These are phyloP conservation scores for Heterococcus sp. DNA, from an alignment of 108 stramenopile genomes.

Conservation along the genomic window DNA sequence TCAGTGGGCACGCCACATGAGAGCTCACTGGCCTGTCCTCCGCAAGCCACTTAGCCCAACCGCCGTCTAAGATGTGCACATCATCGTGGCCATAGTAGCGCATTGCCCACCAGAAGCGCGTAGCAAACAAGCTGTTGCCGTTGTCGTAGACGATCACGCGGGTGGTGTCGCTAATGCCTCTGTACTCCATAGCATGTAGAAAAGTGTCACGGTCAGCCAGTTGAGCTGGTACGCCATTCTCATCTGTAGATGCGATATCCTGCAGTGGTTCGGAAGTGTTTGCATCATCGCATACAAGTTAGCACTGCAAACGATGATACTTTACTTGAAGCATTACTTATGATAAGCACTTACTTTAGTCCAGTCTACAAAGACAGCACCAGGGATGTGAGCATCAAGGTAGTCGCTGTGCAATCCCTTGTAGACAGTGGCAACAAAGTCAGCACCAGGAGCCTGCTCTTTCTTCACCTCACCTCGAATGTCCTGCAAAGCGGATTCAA, in stretches of 20 bases:
- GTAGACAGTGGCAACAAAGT: slow-evolving; percentile 30
- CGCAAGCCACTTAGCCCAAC: slow-evolving; percentile 47
- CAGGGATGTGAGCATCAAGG: slow-evolving; percentile 37
- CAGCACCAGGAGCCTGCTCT: slow-evolving; percentile 8
- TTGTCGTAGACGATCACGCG: slow-evolving; percentile 47
- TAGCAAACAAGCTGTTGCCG: slow-evolving; percentile 40
- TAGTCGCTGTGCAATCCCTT: slow-evolving; percentile 36
- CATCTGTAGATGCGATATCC: slow-evolving; percentile 43
- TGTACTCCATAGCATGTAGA: slow-evolving; percentile 15
- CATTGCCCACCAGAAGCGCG: slow-evolving; percentile 51
- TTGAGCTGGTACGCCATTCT: slow-evolving; percentile 36
- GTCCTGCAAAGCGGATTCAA: slow-evolving; percentile 1
- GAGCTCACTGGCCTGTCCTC: slow-evolving; percentile 19
- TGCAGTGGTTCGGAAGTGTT: background rate
- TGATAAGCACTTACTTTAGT: slow-evolving; percentile 36
- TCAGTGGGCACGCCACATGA: slow-evolving; percentile 39
- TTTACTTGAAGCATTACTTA: no score
- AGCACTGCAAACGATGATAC: no score
- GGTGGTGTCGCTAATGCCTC: slow-evolving; percentile 12
- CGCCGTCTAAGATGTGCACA: slow-evolving; percentile 6
- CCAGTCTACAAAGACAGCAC: slow-evolving; percentile 41
- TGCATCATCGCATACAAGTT: no score
- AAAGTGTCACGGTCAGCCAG: slow-evolving; percentile 9
- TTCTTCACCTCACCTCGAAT: slow-evolving; percentile 30
- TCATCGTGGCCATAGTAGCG: background rate